Conservation (phyloP, 73 alveolate genomes). For the Strombidium stylifer region DNA sequence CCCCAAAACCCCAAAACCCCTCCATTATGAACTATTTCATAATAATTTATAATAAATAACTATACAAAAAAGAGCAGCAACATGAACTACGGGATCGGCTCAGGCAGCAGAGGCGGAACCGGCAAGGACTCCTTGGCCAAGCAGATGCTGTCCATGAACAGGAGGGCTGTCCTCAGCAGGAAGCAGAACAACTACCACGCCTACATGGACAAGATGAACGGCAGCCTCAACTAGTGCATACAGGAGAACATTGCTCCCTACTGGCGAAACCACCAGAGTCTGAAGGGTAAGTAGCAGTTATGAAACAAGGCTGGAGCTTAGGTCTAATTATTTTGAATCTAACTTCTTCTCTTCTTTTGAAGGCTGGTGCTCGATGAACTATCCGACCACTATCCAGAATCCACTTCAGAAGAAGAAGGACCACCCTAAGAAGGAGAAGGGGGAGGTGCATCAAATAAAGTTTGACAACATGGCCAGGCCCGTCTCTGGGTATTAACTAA, state of each 20-base stretch:
- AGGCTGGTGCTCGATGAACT: constrained; percentile 76
- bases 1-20: too few species aligned
- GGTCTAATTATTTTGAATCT: too few species aligned
- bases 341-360: too few species aligned
- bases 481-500: constrained; percentile 12
- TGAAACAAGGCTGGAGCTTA: not conserved
- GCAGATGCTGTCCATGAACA: constrained; percentile 11
- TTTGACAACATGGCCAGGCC: too few species aligned
- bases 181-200: constrained; percentile 14
- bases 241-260: constrained; percentile 38
- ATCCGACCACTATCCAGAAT: constrained; percentile 36
- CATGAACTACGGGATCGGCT: not conserved
- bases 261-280: constrained; percentile 59
- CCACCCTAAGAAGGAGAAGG: not conserved
- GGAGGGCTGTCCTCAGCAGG: not conserved
- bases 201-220: constrained; percentile 62
- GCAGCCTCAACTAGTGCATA: constrained; percentile 42
- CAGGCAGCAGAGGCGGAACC: not conserved
- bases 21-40: not conserved
- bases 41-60: too few species aligned
- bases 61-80: too few species aligned
- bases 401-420: constrained; percentile 32
- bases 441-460: not conserved
- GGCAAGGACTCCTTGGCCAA: not conserved
- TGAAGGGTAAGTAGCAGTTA: constrained; percentile 20